A percentile compares a stretch with the other conserved stretches of the same genome.
Conservation (phyloP, 176 grass and related monocot genomes). For the Triticum timopheevii region DNA sequence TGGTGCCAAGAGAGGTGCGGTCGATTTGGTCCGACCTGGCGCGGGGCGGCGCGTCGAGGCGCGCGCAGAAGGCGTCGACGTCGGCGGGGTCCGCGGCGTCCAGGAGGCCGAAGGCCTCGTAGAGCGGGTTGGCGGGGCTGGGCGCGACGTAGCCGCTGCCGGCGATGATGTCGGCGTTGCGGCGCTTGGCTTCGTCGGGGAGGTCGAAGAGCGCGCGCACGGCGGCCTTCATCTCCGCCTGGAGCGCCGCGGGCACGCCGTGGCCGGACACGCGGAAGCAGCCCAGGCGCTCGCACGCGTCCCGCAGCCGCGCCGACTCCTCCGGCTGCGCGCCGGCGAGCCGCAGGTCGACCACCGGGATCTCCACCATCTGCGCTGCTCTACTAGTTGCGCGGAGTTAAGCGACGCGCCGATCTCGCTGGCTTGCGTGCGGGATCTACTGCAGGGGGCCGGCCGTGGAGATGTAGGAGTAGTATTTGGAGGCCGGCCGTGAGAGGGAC, state of each 20-base stretch:
- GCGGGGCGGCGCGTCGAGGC: conserved; percentile 52
- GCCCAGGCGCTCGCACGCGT: conserved; percentile 42
- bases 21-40: conserved; percentile 28
- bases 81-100: conserved; percentile 49
- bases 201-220: conserved; percentile 72
- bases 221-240: conserved; percentile 74
- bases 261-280: conserved; percentile 71
- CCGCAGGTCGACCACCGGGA: conserved; percentile 47
- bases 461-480: conserved; percentile 5
- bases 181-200: conserved; percentile 70
- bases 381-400: background rate
- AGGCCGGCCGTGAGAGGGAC: background rate
- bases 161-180: conserved; percentile 55
- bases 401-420: background rate
- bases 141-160: conserved; percentile 72
- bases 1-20: background rate
- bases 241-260: conserved; percentile 47
- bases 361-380: conserved; percentile 20
- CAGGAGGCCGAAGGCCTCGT: conserved; percentile 66
- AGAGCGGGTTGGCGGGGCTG: conserved; percentile 59
- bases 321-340: conserved; percentile 25
- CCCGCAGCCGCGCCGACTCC: conserved; percentile 33
- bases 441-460: background rate
- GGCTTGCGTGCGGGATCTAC: background rate
- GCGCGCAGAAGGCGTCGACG: conserved; percentile 66